Evolutionary conservation across 306 rosid species (phyloP), one percentile per base, ranked within the genome.

Genomic region (Prunus davidiana): DNA sequence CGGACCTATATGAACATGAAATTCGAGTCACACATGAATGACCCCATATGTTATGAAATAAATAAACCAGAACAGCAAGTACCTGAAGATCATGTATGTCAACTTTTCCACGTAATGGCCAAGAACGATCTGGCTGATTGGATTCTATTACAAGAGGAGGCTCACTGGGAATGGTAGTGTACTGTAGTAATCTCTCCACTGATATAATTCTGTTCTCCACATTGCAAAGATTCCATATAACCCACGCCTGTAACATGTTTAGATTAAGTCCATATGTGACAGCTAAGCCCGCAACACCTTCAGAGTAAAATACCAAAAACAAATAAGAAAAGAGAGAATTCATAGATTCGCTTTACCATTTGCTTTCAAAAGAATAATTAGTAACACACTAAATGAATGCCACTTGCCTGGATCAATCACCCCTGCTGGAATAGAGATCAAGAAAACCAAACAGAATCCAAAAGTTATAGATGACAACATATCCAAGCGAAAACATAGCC

Each of bases 201-300:
- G 98, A 91, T 88, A 93, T 91, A 45, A 93, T 93, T 74, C 78
- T 93, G 72, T 87, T 91, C 89, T 93, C 97, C 88, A 87, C 49
- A 34, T 75, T 76, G 77, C 97, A 91, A 80, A 89, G 82, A 64
- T 16, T 58, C 91, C 87, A 77, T 70, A 89, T 84, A 27, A 89
- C 19, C 69, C 5, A 41, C 71, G 77, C 68, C 81, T 86, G 98
- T 63, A 88, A 3, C 64, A 18, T 52, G 70, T 89, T 91, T 75
- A 91, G 86, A 83, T 75, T 86, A 61, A 89, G 90, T 66, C 96
- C 98, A 68, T 89, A 93, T 13, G 97, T 91, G 82, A 91, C 97
- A 50, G 93, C 91, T 82, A 93, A 86, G 66, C 96, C 98, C 24
- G 98, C 91, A 72, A 93, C 84, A 60, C 95, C 96, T 91, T 68